A percentile compares a stretch with the other conserved stretches of the same genome.
phyloP scores from a whole-genome alignment of 345 rosid species.

The Ceriops decandra region DNA sequence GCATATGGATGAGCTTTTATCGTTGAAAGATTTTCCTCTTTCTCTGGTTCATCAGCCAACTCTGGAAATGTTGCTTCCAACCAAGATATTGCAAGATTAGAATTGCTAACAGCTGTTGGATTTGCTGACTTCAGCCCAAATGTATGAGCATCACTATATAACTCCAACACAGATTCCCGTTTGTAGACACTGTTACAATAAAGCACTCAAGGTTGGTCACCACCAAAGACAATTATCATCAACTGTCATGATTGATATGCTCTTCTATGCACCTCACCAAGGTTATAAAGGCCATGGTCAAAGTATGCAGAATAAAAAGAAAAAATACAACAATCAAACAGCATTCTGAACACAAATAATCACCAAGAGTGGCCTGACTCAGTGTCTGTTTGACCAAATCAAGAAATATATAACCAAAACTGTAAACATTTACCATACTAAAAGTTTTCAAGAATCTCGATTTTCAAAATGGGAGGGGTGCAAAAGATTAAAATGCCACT shows the following conservation, averaged over 20 bases:
- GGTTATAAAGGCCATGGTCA: too few relatives aligned
- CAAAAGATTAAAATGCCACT: slow-evolving; percentile 6
- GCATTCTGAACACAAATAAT: too few relatives aligned
- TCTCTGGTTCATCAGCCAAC: slow-evolving; percentile 48
- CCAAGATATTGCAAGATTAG: slow-evolving; percentile 83
- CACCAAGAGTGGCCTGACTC: too few relatives aligned
- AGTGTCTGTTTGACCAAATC: slow-evolving; percentile 6
- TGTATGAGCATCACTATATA: slow-evolving; percentile 72
- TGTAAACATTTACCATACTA: not conserved
- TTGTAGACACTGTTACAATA: slow-evolving; percentile 59
- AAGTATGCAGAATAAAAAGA: too few relatives aligned
- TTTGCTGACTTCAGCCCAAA: slow-evolving; percentile 67
- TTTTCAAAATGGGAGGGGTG: slow-evolving; percentile 1
- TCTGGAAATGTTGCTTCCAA: slow-evolving; percentile 90
- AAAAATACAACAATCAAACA: not conserved
- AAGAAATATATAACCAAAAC: not conserved
- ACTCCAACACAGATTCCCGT: slow-evolving; percentile 81
- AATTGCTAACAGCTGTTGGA: slow-evolving; percentile 59
- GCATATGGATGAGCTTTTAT: slow-evolving; percentile 72
- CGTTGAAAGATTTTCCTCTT: slow-evolving; percentile 39
- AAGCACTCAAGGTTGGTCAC: slow-evolving; percentile 17
- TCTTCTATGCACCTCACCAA: not conserved
- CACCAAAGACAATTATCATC: slow-evolving; percentile 5
- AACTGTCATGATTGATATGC: not conserved
- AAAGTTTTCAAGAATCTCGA: slow-evolving; percentile 4